Conservation (phyloP, 1,284 basidiomycete genomes). For the Apiotrichum laibachii region DNA sequence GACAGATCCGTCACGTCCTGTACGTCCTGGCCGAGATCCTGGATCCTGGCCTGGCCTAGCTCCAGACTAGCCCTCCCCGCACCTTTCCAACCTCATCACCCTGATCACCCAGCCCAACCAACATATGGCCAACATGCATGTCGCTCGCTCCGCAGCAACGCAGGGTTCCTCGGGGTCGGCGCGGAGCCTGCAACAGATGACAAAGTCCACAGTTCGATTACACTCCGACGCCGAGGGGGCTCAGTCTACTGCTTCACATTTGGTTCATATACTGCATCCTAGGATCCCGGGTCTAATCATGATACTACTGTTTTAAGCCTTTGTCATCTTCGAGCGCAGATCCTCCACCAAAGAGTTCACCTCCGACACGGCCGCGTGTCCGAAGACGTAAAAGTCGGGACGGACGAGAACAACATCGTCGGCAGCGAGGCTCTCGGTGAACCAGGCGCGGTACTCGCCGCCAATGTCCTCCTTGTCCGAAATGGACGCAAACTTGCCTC, state of each 20-base stretch:
- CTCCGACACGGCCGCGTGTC: constrained; percentile 4
- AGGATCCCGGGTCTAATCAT: background rate
- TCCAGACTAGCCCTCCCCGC: too few species aligned
- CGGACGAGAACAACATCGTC: constrained; percentile 10
- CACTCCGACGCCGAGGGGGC: too few species aligned
- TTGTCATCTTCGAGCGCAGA: constrained; percentile 4
- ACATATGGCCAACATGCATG: too few species aligned
- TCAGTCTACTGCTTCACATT: background rate
- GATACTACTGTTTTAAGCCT: background rate
- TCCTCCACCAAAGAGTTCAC: constrained; percentile 6
- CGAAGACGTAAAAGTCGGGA: constrained; percentile 20
- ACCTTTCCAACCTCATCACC: too few species aligned
- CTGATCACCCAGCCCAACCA: too few species aligned
- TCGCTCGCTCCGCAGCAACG: too few species aligned
- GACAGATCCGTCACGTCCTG: too few species aligned
- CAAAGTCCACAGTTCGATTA: too few species aligned
- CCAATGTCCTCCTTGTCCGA: constrained; percentile 4
- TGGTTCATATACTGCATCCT: background rate
- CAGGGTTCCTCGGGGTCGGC: too few species aligned
- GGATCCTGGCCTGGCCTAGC: too few species aligned
- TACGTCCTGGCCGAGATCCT: too few species aligned
- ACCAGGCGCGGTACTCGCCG: constrained; percentile 13
- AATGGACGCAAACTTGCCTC: constrained; percentile 6
- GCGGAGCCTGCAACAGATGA: too few species aligned
- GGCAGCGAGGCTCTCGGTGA: background rate